phyloP scores from a whole-genome alignment of 2,329 filamentous ascomycete genomes.

The Ophiosphaerella herpotricha region DNA sequence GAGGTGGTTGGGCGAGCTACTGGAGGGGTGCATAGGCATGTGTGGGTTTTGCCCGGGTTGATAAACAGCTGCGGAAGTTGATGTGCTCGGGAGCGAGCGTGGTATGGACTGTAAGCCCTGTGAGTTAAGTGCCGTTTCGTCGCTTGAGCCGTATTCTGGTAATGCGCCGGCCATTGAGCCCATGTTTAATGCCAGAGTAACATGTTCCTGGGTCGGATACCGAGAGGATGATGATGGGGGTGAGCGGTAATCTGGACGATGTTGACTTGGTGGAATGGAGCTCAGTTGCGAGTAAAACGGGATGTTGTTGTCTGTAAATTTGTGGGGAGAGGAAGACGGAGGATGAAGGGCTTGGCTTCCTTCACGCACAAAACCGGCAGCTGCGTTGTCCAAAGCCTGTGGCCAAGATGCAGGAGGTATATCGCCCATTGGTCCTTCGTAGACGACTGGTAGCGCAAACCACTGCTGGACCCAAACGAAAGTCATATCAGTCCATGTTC shows the following conservation, averaged over 20 bases:
- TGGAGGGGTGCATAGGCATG: conserved; percentile 30
- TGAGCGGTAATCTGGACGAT: conserved; percentile 36
- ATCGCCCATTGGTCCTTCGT: conserved; percentile 49
- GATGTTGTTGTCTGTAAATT: conserved; percentile 27
- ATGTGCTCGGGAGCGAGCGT: conserved; percentile 43
- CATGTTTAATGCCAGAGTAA: conserved; percentile 41
- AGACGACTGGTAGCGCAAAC: conserved; percentile 47
- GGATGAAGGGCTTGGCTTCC: conserved; percentile 20
- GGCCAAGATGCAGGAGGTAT: conserved; percentile 36
- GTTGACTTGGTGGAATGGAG: conserved; percentile 34
- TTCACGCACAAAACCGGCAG: conserved; percentile 35
- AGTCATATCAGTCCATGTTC: conserved; percentile 49
- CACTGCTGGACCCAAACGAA: conserved; percentile 51
- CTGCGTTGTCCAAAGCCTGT: conserved; percentile 36
- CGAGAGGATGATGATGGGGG: conserved; percentile 27
- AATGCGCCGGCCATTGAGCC: conserved; percentile 42
- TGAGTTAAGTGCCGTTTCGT: conserved; percentile 18
- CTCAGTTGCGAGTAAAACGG: conserved; percentile 47
- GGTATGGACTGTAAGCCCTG: conserved; percentile 33
- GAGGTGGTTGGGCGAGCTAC: conserved; percentile 27
- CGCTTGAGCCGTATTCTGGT: conserved; percentile 38
- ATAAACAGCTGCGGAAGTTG: conserved; percentile 47
- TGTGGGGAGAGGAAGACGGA: conserved; percentile 20
- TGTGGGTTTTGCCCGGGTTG: conserved; percentile 47
- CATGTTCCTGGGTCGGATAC: conserved; percentile 34